Percentiles rank a stretch among this genome's conserved stretches.
Conservation (phyloP, 805 yeast genomes). For the Candida sakaeoensis region DNA sequence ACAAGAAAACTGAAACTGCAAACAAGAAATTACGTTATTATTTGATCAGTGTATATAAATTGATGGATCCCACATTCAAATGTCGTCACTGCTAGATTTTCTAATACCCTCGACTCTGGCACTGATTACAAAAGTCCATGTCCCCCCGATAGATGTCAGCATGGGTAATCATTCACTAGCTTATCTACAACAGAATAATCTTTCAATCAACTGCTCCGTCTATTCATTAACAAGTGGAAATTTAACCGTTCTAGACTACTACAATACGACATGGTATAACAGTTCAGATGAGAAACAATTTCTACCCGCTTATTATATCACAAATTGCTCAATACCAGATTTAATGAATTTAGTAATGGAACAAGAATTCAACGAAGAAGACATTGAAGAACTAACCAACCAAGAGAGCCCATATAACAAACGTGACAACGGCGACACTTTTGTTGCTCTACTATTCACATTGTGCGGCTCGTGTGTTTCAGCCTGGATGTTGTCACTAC, state of each 20-base stretch:
- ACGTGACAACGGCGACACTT: slow-evolving; percentile 37
- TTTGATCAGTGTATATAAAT: too few species aligned
- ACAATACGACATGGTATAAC: slow-evolving; percentile 14
- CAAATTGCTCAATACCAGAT: slow-evolving; percentile 39
- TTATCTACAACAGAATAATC: slow-evolving; percentile 16
- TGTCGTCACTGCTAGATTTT: background rate
- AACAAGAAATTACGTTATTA: too few species aligned
- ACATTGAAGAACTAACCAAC: background rate
- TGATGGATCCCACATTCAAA: too few species aligned
- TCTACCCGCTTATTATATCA: slow-evolving; percentile 43
- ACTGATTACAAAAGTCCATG: background rate
- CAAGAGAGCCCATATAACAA: slow-evolving; percentile 22
- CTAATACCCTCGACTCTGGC: slow-evolving; percentile 1
- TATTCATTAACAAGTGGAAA: slow-evolving; percentile 35
- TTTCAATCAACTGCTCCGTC: slow-evolving; percentile 32
- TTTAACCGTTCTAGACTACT: slow-evolving; percentile 18
- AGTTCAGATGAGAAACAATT: slow-evolving; percentile 7
- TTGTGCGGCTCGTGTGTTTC: slow-evolving; percentile 53
- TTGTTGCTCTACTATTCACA: slow-evolving; percentile 48
- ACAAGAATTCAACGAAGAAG: slow-evolving; percentile 4
- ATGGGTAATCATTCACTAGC: slow-evolving; percentile 19
- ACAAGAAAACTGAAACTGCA: too few species aligned
- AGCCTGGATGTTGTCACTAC: slow-evolving; percentile 66
- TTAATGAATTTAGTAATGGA: slow-evolving; percentile 18
- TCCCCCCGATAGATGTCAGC: slow-evolving; percentile 6